These are phyloP conservation scores for Trichaptum fuscoviolaceum DNA, from an alignment of 768 basidiomycete species.

Conservation along the genomic window DNA sequence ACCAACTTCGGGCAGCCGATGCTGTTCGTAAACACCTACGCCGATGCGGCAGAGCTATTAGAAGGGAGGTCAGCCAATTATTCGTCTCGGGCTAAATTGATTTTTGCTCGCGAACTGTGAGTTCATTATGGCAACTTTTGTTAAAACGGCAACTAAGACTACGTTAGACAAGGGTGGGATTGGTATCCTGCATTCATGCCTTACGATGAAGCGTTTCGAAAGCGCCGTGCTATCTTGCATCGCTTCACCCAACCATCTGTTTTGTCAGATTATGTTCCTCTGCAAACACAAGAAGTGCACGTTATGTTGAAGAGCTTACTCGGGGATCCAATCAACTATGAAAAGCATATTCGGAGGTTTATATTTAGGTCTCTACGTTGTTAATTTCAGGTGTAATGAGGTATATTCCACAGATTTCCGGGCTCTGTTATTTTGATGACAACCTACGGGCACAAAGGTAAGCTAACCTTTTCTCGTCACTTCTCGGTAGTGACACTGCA, in stretches of 20 bases:
- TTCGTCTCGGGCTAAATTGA: slow-evolving; percentile 36
- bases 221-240: slow-evolving; percentile 20
- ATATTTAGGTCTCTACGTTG: neutral
- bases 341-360: slow-evolving; percentile 5
- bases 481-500: neutral
- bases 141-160: neutral
- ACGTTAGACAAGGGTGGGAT: neutral
- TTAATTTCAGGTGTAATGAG: neutral
- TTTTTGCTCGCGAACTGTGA: slow-evolving; percentile 12
- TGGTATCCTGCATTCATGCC: slow-evolving; percentile 13
- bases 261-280: slow-evolving; percentile 3
- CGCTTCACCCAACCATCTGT: slow-evolving; percentile 19
- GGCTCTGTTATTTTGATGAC: slow-evolving; percentile 1
- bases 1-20: slow-evolving; percentile 44
- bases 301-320: slow-evolving; percentile 5
- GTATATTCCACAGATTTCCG: neutral
- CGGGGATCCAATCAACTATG: slow-evolving; percentile 3
- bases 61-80: slow-evolving; percentile 40
- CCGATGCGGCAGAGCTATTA: slow-evolving; percentile 35
- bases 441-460: slow-evolving; percentile 3
- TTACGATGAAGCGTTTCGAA: slow-evolving; percentile 22
- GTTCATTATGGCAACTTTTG: neutral
- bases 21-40: slow-evolving; percentile 35
- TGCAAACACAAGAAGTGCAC: slow-evolving; percentile 4
- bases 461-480: neutral